A percentile compares a stretch with the other conserved stretches of the same genome.
Evolutionary conservation across 139 green algal genomes (phyloP).

Genomic region (Coelastrella sp.): DNA sequence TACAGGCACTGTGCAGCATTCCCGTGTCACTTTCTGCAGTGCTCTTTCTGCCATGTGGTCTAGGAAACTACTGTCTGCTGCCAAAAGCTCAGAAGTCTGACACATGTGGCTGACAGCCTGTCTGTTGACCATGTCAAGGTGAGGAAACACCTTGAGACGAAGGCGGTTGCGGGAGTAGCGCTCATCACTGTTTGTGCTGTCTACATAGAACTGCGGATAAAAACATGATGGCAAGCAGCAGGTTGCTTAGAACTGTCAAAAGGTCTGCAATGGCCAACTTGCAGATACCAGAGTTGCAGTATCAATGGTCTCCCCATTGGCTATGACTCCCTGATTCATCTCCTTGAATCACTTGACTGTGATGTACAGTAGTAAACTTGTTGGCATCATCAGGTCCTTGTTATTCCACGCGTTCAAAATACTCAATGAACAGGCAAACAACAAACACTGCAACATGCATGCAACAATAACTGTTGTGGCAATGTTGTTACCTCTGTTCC

Average conservation of each 20-base stretch:
- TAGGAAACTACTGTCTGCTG: neutral
- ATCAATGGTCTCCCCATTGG: no score
- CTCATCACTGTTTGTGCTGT: constrained; percentile 61
- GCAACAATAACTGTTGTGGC: no score
- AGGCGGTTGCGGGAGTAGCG: constrained; percentile 55
- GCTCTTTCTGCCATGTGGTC: constrained; percentile 15
- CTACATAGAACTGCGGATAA: constrained; percentile 45
- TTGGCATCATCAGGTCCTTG: no score
- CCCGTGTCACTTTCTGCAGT: constrained; percentile 35
- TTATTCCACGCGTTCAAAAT: no score
- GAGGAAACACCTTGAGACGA: constrained; percentile 51
- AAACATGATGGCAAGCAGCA: neutral
- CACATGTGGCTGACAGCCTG: constrained; percentile 49
- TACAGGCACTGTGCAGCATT: no score
- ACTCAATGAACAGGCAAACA: no score
- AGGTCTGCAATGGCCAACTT: no score
- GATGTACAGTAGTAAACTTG: no score
- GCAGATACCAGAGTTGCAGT: no score
- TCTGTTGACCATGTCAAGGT: constrained; percentile 51
- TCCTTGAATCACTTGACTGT: no score
- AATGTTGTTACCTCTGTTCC: constrained; percentile 42
- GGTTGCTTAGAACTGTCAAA: neutral
- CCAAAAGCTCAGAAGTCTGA: constrained; percentile 49
- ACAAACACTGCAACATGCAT: no score
- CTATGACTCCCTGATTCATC: no score